Conservation (phyloP, 2,329 filamentous ascomycete genomes). For the Pyricularia sp. region DNA sequence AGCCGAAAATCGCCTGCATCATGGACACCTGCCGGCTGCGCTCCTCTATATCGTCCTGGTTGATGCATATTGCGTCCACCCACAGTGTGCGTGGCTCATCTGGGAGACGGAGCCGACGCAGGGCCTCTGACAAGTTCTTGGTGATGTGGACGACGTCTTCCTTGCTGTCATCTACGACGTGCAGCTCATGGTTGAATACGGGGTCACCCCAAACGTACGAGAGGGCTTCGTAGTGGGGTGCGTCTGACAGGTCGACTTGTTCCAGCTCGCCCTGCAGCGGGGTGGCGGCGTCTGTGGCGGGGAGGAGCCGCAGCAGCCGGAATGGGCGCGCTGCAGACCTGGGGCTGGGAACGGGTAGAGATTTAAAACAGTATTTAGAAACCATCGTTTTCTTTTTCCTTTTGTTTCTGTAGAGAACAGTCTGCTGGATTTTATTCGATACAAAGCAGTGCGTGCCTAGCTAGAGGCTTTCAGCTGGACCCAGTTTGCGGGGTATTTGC, state of each 20-base stretch:
- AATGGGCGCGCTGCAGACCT: background rate
- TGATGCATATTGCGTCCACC: background rate
- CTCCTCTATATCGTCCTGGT: background rate
- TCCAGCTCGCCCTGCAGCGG: background rate
- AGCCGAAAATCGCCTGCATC: background rate
- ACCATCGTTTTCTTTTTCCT: background rate
- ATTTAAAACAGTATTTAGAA: background rate
- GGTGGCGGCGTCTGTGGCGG: background rate
- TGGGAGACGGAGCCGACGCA: background rate
- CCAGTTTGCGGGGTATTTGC: background rate
- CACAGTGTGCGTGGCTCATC: background rate
- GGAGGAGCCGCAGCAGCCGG: background rate
- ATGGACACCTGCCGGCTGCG: background rate
- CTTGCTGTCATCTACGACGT: background rate
- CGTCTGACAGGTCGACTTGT: background rate
- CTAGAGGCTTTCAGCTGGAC: too few species aligned
- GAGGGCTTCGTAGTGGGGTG: background rate
- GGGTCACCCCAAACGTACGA: background rate
- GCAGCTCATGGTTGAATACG: background rate
- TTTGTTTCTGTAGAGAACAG: background rate
- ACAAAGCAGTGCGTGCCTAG: too few species aligned
- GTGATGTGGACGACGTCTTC: background rate
- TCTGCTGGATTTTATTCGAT: background rate
- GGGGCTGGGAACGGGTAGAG: background rate
- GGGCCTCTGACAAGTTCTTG: background rate